These are phyloP conservation scores for Zangia roseola DNA, from an alignment of 768 basidiomycete genomes.

Conservation along the genomic window DNA sequence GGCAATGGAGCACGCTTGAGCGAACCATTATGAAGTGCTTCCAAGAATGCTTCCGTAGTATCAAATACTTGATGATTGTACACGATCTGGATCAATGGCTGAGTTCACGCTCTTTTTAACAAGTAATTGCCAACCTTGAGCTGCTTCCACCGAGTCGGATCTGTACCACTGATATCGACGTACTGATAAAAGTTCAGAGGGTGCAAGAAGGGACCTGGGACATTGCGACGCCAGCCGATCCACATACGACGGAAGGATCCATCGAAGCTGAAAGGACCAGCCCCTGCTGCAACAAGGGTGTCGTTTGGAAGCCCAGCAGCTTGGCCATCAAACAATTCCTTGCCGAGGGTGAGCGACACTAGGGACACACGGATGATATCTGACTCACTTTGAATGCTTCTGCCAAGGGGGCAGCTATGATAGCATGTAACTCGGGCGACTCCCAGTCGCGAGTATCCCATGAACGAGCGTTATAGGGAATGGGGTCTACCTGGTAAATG, in stretches of 20 bases:
- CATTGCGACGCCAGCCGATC: slow-evolving; percentile 49
- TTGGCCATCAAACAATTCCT: slow-evolving; percentile 52
- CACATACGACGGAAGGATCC: slow-evolving; percentile 57
- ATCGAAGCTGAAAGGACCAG: slow-evolving; percentile 58
- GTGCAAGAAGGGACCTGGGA: slow-evolving; percentile 52
- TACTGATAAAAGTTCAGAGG: slow-evolving; percentile 58
- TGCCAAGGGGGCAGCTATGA: slow-evolving; percentile 36
- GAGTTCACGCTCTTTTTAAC: neutral
- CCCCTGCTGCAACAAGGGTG: slow-evolving; percentile 45
- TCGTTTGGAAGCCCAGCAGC: slow-evolving; percentile 45
- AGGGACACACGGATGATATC: neutral
- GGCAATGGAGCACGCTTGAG: slow-evolving; percentile 40
- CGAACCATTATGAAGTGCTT: slow-evolving; percentile 52
- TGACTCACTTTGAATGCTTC: slow-evolving; percentile 42
- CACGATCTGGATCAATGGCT: slow-evolving; percentile 38
- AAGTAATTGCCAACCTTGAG: slow-evolving; percentile 39
- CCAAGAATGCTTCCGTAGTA: slow-evolving; percentile 46
- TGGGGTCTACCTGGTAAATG: slow-evolving; percentile 50
- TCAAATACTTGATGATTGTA: slow-evolving; percentile 61
- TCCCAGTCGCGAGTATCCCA: slow-evolving; percentile 29
- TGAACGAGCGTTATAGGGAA: slow-evolving; percentile 55
- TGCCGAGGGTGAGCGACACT: neutral
- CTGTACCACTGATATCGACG: slow-evolving; percentile 54
- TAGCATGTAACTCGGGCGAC: slow-evolving; percentile 28
- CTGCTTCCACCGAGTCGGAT: slow-evolving; percentile 49